phyloP scores from a whole-genome alignment of 2,329 filamentous ascomycete genomes.

The Talaromyces sp. region DNA sequence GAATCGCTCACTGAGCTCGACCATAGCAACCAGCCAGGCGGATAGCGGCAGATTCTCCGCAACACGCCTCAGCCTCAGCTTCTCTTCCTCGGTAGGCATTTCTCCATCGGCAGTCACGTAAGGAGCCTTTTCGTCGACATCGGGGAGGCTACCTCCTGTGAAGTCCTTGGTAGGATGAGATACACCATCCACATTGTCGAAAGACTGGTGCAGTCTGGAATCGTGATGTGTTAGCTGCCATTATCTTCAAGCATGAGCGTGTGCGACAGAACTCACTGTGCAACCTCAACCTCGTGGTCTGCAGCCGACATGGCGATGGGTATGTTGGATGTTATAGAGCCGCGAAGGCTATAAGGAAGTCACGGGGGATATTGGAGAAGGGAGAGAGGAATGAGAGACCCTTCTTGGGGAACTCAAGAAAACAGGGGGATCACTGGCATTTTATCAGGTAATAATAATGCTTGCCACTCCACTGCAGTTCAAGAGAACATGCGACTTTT shows the following conservation, averaged over 20 bases:
- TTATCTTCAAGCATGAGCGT: not conserved
- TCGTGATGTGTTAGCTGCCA: not conserved
- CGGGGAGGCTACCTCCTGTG: conserved; percentile 13
- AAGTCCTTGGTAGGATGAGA: conserved; percentile 10
- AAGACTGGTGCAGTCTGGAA: conserved; percentile 12
- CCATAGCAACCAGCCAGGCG: conserved; percentile 53
- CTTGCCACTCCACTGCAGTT: not conserved
- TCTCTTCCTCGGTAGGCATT: conserved; percentile 51
- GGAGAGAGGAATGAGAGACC: not conserved
- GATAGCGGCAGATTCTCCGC: conserved; percentile 53
- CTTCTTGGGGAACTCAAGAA: not conserved
- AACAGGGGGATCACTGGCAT: not conserved
- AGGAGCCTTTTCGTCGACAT: conserved; percentile 30
- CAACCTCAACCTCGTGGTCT: conserved; percentile 13
- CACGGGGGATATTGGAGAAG: not conserved
- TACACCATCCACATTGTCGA: conserved; percentile 10
- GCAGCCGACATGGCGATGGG: conserved; percentile 1
- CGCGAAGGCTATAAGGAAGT: not conserved
- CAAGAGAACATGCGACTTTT: not conserved
- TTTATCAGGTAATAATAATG: not conserved
- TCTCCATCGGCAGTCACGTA: conserved; percentile 42
- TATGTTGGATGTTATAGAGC: not conserved
- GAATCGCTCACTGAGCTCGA: conserved; percentile 56
- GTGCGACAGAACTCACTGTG: conserved; percentile 1
- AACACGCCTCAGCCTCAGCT: conserved; percentile 47